These are phyloP conservation scores for Epichloe sibirici DNA, from an alignment of 2,329 filamentous ascomycete species.

Conservation along the genomic window DNA sequence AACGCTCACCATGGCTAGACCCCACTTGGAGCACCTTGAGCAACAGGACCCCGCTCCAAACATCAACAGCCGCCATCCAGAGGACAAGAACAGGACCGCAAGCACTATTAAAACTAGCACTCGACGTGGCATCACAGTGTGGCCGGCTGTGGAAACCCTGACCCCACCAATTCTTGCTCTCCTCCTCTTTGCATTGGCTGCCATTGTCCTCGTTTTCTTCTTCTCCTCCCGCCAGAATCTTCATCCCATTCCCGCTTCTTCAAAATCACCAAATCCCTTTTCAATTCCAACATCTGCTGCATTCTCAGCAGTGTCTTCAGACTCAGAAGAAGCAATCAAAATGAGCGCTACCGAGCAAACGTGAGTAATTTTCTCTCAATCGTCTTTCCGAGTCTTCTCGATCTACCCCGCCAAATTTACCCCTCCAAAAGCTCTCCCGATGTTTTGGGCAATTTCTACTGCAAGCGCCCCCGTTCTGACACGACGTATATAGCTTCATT, in stretches of 20 bases:
- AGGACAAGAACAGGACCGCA: background rate
- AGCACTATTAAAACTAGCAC: background rate
- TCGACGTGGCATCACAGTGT: constrained; percentile 12
- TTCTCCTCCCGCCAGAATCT: constrained; percentile 7
- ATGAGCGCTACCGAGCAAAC: constrained; percentile 75
- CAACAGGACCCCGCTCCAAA: constrained; percentile 6
- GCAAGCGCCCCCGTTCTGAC: constrained; percentile 12
- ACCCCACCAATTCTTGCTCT: constrained; percentile 32
- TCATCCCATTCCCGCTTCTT: constrained; percentile 16
- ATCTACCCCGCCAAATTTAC: constrained; percentile 22
- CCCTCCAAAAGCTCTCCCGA: constrained; percentile 9
- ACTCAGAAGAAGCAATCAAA: constrained; percentile 26
- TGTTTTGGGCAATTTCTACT: background rate
- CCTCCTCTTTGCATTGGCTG: constrained; percentile 25
- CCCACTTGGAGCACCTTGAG: constrained; percentile 3
- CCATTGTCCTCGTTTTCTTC: constrained; percentile 17
- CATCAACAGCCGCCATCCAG: background rate
- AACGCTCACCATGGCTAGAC: constrained; percentile 5
- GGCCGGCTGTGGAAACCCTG: constrained; percentile 25
- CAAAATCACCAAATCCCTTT: constrained; percentile 16
- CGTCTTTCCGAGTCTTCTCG: background rate
- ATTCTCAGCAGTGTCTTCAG: constrained; percentile 16
- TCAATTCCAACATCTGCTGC: constrained; percentile 11
- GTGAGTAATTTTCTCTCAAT: constrained; percentile 38
- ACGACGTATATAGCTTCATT: constrained; percentile 66